phyloP scores from a whole-genome alignment of 192 early-diverging fungal genomes.

The Rhizophagus clarus region DNA sequence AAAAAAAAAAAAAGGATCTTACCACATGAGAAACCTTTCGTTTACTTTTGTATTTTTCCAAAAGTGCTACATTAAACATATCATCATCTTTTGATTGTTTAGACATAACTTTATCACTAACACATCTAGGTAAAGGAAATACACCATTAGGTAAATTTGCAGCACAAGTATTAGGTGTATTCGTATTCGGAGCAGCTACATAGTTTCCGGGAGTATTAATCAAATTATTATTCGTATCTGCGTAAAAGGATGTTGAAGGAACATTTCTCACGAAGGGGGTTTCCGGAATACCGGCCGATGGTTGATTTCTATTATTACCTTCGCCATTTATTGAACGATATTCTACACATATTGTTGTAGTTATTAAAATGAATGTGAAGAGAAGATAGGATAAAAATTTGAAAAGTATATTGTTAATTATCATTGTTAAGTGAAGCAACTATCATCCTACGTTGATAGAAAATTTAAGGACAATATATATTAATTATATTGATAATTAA shows the following conservation, averaged over 20 bases:
- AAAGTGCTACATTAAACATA: background rate
- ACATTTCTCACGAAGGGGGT: background rate
- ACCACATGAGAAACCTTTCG: conserved; percentile 15
- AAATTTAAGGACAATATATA: too few species aligned
- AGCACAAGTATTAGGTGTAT: background rate
- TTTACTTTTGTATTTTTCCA: background rate
- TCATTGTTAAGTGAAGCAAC: too few species aligned
- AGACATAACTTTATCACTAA: background rate
- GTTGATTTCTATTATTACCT: background rate
- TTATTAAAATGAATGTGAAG: background rate
- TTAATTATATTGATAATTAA: too few species aligned
- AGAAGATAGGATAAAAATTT: background rate
- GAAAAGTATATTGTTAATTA: too few species aligned
- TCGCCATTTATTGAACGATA: background rate
- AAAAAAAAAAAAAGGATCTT: background rate
- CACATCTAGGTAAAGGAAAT: conserved; percentile 15
- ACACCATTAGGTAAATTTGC: background rate
- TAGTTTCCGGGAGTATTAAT: background rate
- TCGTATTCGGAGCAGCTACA: too few species aligned
- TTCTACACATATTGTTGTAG: background rate
- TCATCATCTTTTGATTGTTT: background rate
- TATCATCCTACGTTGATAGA: too few species aligned
- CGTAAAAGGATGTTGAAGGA: background rate
- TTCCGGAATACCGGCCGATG: background rate
- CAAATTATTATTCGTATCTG: background rate